Evolutionary conservation across 306 rosid genomes (phyloP), one percentile per base, ranked within the genome.

Genomic region (Lupinus albus): DNA sequence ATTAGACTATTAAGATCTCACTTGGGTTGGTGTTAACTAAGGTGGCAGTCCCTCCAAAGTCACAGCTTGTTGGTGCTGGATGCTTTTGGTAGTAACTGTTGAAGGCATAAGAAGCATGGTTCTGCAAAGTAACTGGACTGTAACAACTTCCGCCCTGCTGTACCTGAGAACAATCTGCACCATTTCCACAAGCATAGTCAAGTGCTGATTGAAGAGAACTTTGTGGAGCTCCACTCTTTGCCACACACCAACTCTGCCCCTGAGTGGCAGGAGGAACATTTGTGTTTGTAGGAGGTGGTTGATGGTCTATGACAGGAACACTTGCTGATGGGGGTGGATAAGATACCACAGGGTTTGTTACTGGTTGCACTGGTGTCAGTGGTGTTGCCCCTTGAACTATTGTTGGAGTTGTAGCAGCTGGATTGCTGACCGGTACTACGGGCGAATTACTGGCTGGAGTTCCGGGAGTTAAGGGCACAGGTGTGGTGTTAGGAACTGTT

Each of bases 71-170:
- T 33, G 96, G 76, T 1, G 76, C 74, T 15, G 96, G 99, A 78
- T 88, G 81, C 84, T 88, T 94, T 59, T 94, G 96, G 53, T 84
- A 94, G 79, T 94, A 94, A 84, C 86, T 86, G 52, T 94, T 94
- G 87, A 94, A 94, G n/a, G 97, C 99, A 75, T 54, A 85, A 33
- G 97, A 94, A 74, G 99, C 97, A 72, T 94, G 99, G 75, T 76
- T 88, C 79, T 90, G 88, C 59, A 94, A 76, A 67, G 88, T 68
- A 65, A 64, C 81, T 8, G 99, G 99, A 74, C 72, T 83, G 72
- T 73, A 94, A 81, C 99, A 94, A 70, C 70, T 79, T 39, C 85
- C 91, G 71, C 96, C 77, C 60, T 85, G 97, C 61, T 90, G 96
- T 17, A 94, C 81, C 59, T 84, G 95, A 48, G 97, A 90, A 47